Evolutionary conservation across 352 stramenopile species (phyloP).

Genomic region (Phytophthora sansomeana): DNA sequence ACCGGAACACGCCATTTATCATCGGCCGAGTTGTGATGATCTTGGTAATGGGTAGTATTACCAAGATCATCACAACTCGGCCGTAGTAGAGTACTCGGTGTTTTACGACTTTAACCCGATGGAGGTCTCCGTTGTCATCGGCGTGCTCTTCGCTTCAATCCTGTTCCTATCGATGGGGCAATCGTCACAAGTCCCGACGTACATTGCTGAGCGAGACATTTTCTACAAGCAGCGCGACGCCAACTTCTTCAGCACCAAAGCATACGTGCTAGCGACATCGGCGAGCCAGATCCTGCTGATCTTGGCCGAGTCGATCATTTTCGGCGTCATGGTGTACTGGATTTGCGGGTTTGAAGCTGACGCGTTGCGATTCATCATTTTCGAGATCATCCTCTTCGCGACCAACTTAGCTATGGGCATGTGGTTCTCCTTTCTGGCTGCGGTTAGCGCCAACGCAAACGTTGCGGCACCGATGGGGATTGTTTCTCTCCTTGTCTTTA

Average conservation of each 20-base stretch:
- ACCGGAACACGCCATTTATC: slow-evolving; percentile 41
- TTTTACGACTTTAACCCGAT: slow-evolving; percentile 40
- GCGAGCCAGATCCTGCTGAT: slow-evolving; percentile 39
- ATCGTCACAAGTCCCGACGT: slow-evolving; percentile 65
- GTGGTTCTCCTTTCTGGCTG: slow-evolving; percentile 45
- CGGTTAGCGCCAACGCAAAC: slow-evolving; percentile 31
- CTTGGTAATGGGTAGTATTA: slow-evolving; percentile 42
- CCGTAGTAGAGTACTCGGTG: too few relatives aligned
- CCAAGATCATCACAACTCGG: too few relatives aligned
- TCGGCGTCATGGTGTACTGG: slow-evolving; percentile 80
- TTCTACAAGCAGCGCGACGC: slow-evolving; percentile 85
- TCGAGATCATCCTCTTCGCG: slow-evolving; percentile 45
- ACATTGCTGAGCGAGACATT: slow-evolving; percentile 62
- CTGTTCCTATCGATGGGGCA: slow-evolving; percentile 77
- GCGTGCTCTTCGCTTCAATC: slow-evolving; percentile 75
- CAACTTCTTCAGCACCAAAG: slow-evolving; percentile 75
- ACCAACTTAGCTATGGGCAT: slow-evolving; percentile 35
- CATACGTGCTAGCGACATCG: slow-evolving; percentile 61
- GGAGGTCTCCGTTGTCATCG: slow-evolving; percentile 46
- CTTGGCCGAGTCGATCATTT: slow-evolving; percentile 65
- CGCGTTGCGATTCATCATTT: slow-evolving; percentile 42
- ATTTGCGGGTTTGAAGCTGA: slow-evolving; percentile 58
- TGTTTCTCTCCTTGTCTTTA: slow-evolving; percentile 41
- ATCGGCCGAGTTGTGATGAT: slow-evolving; percentile 38
- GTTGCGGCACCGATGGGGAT: slow-evolving; percentile 40